Conservation (phyloP, 768 basidiomycete genomes). For the Rubroboletus pulcherrimus region DNA sequence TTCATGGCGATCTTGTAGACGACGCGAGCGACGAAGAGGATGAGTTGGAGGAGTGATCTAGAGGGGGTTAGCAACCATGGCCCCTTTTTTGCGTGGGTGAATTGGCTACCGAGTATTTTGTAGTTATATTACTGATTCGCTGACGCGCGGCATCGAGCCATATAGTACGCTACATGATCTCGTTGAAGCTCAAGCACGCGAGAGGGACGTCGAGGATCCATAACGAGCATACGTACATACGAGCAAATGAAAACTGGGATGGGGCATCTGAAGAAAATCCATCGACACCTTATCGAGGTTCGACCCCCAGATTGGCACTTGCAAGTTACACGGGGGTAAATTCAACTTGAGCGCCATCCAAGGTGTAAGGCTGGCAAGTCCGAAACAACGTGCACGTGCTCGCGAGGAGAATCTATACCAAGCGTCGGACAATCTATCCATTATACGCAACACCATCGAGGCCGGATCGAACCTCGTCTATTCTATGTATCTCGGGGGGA, state of each 20-base stretch:
- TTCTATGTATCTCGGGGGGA: neutral
- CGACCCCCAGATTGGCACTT: neutral
- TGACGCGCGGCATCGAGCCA: neutral
- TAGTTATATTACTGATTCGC: neutral
- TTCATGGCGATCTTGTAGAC: constrained; percentile 49
- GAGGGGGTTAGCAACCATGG: neutral
- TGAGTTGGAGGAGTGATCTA: constrained; percentile 44
- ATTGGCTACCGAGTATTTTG: neutral
- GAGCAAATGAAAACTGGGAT: neutral
- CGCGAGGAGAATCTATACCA: neutral
- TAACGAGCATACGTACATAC: neutral
- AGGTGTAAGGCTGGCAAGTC: neutral
- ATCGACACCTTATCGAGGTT: neutral
- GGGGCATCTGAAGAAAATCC: neutral
- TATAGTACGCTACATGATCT: neutral
- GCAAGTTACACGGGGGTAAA: neutral
- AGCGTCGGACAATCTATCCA: neutral
- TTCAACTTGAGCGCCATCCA: neutral
- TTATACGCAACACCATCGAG: neutral
- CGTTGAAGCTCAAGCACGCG: neutral
- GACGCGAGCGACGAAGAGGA: constrained; percentile 39
- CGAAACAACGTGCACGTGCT: neutral
- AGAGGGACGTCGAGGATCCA: neutral
- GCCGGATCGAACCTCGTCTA: neutral
- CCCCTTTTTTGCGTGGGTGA: neutral